A percentile compares a stretch with the other conserved stretches of the same genome.
These are phyloP conservation scores for Nannochloropsis salina DNA, from an alignment of 108 stramenopile species.

Conservation along the genomic window DNA sequence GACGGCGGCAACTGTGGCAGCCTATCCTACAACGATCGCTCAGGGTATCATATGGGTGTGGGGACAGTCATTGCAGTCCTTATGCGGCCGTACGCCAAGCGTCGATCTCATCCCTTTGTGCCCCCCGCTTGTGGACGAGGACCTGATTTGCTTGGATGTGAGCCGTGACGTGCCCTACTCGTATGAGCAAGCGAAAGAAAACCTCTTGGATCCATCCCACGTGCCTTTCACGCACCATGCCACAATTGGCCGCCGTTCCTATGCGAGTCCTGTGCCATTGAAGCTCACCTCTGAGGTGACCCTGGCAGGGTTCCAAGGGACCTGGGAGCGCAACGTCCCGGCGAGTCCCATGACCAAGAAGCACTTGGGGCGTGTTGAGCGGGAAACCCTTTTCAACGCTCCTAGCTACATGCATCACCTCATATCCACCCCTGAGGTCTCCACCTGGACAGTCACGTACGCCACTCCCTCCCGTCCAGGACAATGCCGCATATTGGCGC, in stretches of 20 bases:
- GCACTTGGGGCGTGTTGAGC: background rate
- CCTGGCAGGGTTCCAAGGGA: background rate
- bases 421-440: slow-evolving; percentile 5
- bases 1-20: background rate
- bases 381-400: background rate
- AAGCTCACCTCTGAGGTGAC: background rate
- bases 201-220: slow-evolving; percentile 20
- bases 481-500: background rate
- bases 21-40: slow-evolving; percentile 20
- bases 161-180: slow-evolving; percentile 28
- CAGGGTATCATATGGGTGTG: slow-evolving; percentile 24
- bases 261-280: slow-evolving; percentile 3
- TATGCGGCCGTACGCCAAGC: background rate
- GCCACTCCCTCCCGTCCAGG: slow-evolving; percentile 17
- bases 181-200: slow-evolving; percentile 21
- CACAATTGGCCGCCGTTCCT: slow-evolving; percentile 14
- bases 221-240: slow-evolving; percentile 21
- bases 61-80: background rate
- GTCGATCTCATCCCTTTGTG: background rate
- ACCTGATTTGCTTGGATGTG: background rate
- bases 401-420: slow-evolving; percentile 7
- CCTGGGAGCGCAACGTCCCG: background rate
- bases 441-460: background rate
- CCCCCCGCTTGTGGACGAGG: background rate
- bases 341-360: background rate